Evolutionary conservation across 345 rosid genomes (phyloP).

Genomic region (Euphorbia lathyris): DNA sequence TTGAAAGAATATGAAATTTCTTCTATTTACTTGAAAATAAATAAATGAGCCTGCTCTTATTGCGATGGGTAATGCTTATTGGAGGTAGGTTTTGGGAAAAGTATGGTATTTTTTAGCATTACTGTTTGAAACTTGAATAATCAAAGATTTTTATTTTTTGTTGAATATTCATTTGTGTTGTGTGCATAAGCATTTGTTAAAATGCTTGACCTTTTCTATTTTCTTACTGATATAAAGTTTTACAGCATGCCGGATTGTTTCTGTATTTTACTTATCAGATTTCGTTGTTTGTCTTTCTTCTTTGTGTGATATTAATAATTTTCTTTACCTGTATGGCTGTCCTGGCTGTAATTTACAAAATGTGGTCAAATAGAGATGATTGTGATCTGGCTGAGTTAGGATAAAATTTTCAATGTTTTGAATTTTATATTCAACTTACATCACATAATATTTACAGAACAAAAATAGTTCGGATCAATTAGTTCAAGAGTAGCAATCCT

Average conservation of each 20-base stretch:
- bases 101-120: no score
- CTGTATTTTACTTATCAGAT: neutral
- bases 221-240: neutral
- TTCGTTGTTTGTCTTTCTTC: neutral
- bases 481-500: no score
- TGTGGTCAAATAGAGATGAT: neutral
- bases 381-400: neutral
- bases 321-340: neutral
- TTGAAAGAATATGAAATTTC: no score
- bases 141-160: no score
- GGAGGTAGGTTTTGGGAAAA: no score
- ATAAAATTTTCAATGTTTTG: no score
- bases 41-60: neutral
- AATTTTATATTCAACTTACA: no score
- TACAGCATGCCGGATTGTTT: neutral
- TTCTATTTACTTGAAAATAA: no score
- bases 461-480: no score
- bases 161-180: no score
- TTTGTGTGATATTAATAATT: neutral
- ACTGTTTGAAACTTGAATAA: no score
- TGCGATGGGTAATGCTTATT: neutral
- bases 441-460: no score
- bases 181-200: neutral
- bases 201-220: neutral
- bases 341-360: neutral